phyloP scores from a whole-genome alignment of 1,139 yeast species.

The Diutina sp. region DNA sequence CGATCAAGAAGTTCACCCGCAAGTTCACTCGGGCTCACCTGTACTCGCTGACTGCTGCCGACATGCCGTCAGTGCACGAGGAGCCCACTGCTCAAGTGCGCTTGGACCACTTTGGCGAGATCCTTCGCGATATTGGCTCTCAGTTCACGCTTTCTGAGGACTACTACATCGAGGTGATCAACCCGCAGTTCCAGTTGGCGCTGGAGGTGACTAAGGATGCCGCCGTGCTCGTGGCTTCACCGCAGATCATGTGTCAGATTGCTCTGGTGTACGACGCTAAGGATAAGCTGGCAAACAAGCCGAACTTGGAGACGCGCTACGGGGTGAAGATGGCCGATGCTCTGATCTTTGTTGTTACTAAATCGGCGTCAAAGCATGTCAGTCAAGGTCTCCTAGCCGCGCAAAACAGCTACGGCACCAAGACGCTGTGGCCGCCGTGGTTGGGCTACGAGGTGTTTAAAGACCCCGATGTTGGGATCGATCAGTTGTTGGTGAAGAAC shows the following conservation, averaged over 20 bases:
- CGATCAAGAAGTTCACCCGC: neutral
- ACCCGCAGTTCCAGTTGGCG: constrained; percentile 59
- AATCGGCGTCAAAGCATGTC: constrained; percentile 3
- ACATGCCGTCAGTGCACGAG: neutral
- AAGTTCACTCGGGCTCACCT: neutral
- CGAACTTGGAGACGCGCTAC: constrained; percentile 22
- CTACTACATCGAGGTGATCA: neutral
- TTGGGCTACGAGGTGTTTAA: constrained; percentile 30
- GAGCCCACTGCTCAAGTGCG: neutral
- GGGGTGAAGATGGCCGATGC: constrained; percentile 28
- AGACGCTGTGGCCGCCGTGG: constrained; percentile 31
- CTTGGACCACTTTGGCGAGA: neutral
- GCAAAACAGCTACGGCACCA: constrained; percentile 21
- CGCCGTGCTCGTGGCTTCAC: constrained; percentile 45
- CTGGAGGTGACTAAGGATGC: constrained; percentile 41
- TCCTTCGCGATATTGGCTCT: neutral
- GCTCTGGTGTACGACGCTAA: constrained; percentile 21
- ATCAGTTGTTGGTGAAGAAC: constrained; percentile 23
- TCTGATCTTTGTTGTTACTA: constrained; percentile 22
- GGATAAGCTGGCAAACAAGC: constrained; percentile 12
- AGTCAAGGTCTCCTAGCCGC: constrained; percentile 10
- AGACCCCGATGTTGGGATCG: constrained; percentile 23
- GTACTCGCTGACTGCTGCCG: neutral
- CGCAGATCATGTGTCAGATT: constrained; percentile 25
- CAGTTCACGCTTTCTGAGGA: constrained; percentile 1